A percentile compares a stretch with the other conserved stretches of the same genome.
These are phyloP conservation scores for Eimeria sp. DNA, from an alignment of 169 alveolate genomes.

Conservation along the genomic window DNA sequence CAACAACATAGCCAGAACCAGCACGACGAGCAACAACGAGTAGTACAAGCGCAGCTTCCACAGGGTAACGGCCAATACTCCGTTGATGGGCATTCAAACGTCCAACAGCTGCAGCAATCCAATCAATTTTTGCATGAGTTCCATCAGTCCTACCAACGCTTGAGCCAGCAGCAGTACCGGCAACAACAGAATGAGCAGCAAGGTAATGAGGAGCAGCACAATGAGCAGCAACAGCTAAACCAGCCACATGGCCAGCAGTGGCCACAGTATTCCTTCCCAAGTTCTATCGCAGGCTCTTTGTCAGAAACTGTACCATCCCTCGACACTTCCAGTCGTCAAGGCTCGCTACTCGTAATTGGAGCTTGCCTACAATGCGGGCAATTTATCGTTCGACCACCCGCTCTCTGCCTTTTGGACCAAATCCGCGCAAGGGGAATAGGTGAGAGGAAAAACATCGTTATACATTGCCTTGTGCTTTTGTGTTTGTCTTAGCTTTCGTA, in stretches of 20 bases:
- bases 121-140: not conserved
- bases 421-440: conserved; percentile 30
- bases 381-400: conserved; percentile 5
- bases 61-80: not conserved
- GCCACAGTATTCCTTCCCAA: not conserved
- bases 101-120: conserved; percentile 1
- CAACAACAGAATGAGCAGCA: not conserved
- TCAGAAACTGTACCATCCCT: not conserved
- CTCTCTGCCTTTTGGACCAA: conserved; percentile 13
- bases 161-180: not conserved
- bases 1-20: not conserved
- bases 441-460: not conserved
- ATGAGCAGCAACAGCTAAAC: not conserved
- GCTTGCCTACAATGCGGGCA: conserved; percentile 53
- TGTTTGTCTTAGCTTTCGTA: not conserved
- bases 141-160: not conserved
- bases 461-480: not conserved
- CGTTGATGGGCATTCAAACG: not conserved
- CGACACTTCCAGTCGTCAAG: conserved; percentile 12
- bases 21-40: not conserved
- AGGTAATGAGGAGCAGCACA: conserved; percentile 18
- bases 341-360: conserved; percentile 18
- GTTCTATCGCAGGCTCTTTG: not conserved
- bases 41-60: not conserved
- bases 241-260: conserved; percentile 3